phyloP scores from a whole-genome alignment of 208 protist genomes.

The Leishmania martiniquensis region DNA sequence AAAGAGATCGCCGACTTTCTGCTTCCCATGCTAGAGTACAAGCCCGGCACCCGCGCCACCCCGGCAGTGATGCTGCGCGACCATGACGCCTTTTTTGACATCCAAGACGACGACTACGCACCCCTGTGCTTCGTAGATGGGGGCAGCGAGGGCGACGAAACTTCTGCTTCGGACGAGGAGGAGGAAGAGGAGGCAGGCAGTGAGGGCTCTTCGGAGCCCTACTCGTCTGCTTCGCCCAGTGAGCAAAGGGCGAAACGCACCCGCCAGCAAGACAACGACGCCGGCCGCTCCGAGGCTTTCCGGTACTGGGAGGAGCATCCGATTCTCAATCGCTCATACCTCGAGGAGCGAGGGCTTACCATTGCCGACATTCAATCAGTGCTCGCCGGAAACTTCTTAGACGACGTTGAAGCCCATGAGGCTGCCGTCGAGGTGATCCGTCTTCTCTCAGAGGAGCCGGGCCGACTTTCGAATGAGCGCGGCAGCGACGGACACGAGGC shows the following conservation, averaged over 20 bases:
- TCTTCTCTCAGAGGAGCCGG: constrained; percentile 70
- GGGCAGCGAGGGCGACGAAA: constrained; percentile 26
- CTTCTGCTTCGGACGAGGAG: constrained; percentile 28
- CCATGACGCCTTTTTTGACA: constrained; percentile 84
- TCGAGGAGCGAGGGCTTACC: constrained; percentile 69
- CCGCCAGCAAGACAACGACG: constrained; percentile 28
- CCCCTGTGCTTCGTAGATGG: constrained; percentile 73
- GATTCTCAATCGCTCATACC: constrained; percentile 62
- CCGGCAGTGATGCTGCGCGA: constrained; percentile 83
- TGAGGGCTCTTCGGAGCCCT: constrained; percentile 28
- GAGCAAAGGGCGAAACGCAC: constrained; percentile 21
- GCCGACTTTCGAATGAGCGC: constrained; percentile 41
- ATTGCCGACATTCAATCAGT: constrained; percentile 75
- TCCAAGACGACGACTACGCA: constrained; percentile 86
- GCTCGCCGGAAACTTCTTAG: constrained; percentile 61
- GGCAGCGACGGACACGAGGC: constrained; percentile 53
- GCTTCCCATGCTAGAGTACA: constrained; percentile 94
- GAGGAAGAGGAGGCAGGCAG: constrained; percentile 28
- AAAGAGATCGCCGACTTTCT: constrained; percentile 94
- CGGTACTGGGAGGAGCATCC: constrained; percentile 76
- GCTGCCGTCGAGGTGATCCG: constrained; percentile 81
- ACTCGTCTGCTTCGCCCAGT: constrained; percentile 16
- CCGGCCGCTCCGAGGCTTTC: constrained; percentile 38
- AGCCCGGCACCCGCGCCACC: constrained; percentile 85
- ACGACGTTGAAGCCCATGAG: constrained; percentile 47